Evolutionary conservation across 139 green algal genomes (phyloP).

Genomic region (Auxenochlorella pyrenoidosa): DNA sequence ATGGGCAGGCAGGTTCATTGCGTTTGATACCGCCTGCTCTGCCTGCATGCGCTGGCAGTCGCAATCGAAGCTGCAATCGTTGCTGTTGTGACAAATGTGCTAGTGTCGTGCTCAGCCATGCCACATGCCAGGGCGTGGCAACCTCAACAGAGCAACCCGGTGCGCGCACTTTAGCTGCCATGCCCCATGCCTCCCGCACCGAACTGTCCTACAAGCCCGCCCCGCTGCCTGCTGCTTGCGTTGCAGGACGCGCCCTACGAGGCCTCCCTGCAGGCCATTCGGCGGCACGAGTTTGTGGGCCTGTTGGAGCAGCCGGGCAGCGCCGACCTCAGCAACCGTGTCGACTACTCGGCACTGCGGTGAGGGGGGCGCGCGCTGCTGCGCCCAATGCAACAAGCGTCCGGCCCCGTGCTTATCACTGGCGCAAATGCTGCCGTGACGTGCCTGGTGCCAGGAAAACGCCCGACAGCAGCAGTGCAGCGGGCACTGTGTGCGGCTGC

Average conservation of each 20-base stretch:
- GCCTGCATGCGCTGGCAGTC: no score
- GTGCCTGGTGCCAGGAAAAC: not conserved
- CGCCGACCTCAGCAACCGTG: slow-evolving; percentile 90
- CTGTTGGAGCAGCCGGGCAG: slow-evolving; percentile 80
- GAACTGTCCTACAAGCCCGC: not conserved
- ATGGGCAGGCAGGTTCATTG: slow-evolving; percentile 65
- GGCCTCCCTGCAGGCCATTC: slow-evolving; percentile 78
- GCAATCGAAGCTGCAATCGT: no score
- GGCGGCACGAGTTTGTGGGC: slow-evolving; percentile 69
- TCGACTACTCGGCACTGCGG: slow-evolving; percentile 91
- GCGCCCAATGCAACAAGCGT: not conserved
- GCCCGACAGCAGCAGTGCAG: no score
- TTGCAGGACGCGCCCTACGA: slow-evolving; percentile 70
- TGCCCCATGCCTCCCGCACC: not conserved
- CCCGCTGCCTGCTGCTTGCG: not conserved
- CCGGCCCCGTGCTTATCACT: no score
- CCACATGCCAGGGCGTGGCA: no score
- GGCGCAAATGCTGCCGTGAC: no score
- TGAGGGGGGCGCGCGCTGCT: not conserved
- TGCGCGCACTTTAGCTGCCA: no score
- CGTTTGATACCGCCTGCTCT: not conserved
- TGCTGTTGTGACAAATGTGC: no score
- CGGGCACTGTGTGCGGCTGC: no score
- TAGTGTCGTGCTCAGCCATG: no score
- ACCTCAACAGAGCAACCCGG: no score